Evolutionary conservation across 2,329 filamentous ascomycete species (phyloP).

Genomic region (Apiospora koreana): DNA sequence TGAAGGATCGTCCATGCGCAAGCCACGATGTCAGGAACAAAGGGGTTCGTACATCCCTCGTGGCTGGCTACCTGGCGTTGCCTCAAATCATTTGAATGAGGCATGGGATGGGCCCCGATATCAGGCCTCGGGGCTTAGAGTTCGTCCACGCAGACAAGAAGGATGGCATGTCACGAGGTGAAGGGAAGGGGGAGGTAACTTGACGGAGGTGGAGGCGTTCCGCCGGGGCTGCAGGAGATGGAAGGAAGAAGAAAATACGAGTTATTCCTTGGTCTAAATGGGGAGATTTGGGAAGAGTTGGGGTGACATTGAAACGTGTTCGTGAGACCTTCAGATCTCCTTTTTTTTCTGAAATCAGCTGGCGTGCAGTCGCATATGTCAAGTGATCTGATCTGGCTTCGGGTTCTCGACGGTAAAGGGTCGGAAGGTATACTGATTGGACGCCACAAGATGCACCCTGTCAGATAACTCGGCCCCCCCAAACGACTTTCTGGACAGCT

Average conservation of each 20-base stretch:
- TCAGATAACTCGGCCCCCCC: not conserved
- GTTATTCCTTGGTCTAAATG: not conserved
- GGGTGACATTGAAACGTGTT: conserved; percentile 7
- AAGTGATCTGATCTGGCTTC: not conserved
- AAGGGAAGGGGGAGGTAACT: not conserved
- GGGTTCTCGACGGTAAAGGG: not conserved
- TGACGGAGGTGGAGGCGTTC: not conserved
- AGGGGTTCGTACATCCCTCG: not conserved
- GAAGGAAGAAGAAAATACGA: not conserved
- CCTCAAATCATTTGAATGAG: not conserved
- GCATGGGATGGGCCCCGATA: not conserved
- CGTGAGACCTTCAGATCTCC: not conserved
- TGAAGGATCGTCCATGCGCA: not conserved
- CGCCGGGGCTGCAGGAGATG: not conserved
- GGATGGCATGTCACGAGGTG: not conserved
- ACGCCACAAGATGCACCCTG: not conserved
- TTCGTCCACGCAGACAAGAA: not conserved
- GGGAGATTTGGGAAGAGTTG: not conserved
- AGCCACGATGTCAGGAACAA: conserved; percentile 6
- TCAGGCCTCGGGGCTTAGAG: not conserved
- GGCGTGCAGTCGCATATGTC: not conserved
- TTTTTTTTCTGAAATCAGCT: not conserved
- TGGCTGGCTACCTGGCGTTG: not conserved
- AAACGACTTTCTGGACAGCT: not conserved
- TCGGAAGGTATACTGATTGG: not conserved